phyloP scores from a whole-genome alignment of 495 filamentous ascomycete species.

The Neurospora sp. region DNA sequence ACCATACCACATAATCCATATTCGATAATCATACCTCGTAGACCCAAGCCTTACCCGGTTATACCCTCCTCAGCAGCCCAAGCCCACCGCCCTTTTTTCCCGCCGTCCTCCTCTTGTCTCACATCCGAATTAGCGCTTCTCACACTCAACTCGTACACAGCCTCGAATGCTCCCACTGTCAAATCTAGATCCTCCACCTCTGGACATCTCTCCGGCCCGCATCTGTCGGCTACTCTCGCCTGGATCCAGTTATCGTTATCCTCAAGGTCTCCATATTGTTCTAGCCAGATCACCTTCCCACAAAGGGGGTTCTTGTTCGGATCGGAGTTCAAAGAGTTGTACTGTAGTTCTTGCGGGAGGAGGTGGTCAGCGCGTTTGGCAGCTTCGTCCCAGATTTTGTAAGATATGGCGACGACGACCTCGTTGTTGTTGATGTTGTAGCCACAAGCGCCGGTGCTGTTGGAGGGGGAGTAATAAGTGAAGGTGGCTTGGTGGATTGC shows the following conservation, averaged over 20 bases:
- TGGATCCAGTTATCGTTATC: slow-evolving; percentile 36
- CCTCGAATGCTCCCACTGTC: slow-evolving; percentile 47
- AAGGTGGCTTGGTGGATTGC: neutral
- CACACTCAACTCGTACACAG: slow-evolving; percentile 42
- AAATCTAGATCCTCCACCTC: slow-evolving; percentile 56
- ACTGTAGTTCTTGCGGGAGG: neutral
- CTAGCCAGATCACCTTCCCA: slow-evolving; percentile 50
- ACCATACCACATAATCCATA: neutral
- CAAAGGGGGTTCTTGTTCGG: slow-evolving; percentile 66
- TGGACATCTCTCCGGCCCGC: slow-evolving; percentile 43
- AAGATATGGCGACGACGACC: slow-evolving; percentile 55
- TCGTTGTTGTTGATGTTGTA: slow-evolving; percentile 40
- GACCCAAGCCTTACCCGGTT: neutral
- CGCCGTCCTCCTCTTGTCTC: slow-evolving; percentile 27
- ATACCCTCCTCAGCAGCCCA: neutral
- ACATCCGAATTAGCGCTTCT: slow-evolving; percentile 52
- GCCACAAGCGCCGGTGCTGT: slow-evolving; percentile 55
- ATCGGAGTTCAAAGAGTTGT: slow-evolving; percentile 31
- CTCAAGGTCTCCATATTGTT: slow-evolving; percentile 30
- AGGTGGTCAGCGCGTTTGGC: slow-evolving; percentile 11
- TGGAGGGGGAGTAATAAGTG: slow-evolving; percentile 34
- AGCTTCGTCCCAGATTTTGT: slow-evolving; percentile 53
- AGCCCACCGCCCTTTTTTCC: neutral
- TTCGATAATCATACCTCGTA: neutral
- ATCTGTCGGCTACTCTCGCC: slow-evolving; percentile 67